Evolutionary conservation across 139 green algal species (phyloP).

Genomic region (Chlorella ohadii): DNA sequence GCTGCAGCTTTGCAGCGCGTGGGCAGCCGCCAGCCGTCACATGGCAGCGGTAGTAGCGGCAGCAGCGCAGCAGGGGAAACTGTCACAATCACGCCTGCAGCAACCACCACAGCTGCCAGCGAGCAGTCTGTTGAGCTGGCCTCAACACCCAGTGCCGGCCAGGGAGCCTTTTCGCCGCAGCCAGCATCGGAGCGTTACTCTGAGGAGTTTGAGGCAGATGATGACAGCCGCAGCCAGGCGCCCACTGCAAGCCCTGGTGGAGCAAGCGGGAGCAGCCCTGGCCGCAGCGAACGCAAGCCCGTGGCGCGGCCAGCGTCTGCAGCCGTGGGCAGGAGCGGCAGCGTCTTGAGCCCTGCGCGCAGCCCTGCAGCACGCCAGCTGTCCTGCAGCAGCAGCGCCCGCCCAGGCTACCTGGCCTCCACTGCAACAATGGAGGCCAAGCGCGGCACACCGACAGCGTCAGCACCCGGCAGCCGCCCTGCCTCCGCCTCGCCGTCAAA

Average conservation of each 20-base stretch:
- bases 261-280: not conserved
- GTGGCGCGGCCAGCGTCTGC: not conserved
- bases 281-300: not conserved
- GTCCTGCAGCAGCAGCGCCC: not conserved
- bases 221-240: too few relatives aligned
- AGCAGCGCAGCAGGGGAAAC: too few relatives aligned
- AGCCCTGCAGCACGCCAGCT: not conserved
- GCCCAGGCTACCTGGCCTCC: not conserved
- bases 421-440: not conserved
- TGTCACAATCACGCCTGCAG: too few relatives aligned
- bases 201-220: too few relatives aligned
- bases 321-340: not conserved
- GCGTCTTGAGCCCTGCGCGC: not conserved
- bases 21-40: not conserved
- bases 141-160: too few relatives aligned
- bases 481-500: constrained; percentile 1
- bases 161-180: too few relatives aligned
- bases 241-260: too few relatives aligned
- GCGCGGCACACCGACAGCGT: not conserved
- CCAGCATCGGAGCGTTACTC: too few relatives aligned
- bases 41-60: too few relatives aligned
- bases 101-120: too few relatives aligned
- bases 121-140: too few relatives aligned
- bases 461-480: constrained; percentile 1
- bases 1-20: not conserved